A percentile compares a stretch with the other conserved stretches of the same genome.
These are phyloP conservation scores for Plasmodium gonderi DNA, from an alignment of 169 alveolate genomes.

Conservation along the genomic window DNA sequence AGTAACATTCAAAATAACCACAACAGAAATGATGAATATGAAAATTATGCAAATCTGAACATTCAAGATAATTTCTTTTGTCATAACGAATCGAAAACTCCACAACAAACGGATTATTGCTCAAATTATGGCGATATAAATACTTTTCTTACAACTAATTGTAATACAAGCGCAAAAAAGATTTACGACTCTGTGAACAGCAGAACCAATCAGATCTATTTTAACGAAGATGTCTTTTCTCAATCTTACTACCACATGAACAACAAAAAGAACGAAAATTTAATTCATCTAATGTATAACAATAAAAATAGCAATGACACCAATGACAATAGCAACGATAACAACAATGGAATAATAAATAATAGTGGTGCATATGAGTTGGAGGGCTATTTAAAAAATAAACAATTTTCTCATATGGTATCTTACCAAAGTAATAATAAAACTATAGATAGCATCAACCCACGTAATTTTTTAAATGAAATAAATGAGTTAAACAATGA, in stretches of 20 bases:
- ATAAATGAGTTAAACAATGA: neutral
- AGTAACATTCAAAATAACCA: neutral
- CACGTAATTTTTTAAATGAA: neutral
- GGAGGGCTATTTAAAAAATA: neutral
- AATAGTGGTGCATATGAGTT: neutral
- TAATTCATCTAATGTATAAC: neutral
- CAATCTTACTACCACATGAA: slow-evolving; percentile 5
- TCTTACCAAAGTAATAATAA: neutral
- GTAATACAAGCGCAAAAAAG: slow-evolving; percentile 7
- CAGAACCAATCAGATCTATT: neutral
- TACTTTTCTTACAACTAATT: neutral
- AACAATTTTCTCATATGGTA: neutral
- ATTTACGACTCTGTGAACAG: slow-evolving; percentile 6
- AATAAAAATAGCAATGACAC: neutral
- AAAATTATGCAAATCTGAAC: neutral
- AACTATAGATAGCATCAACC: neutral
- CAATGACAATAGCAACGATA: no score
- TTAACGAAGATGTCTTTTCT: neutral
- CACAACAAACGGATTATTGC: neutral
- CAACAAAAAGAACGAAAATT: neutral
- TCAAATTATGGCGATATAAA: neutral
- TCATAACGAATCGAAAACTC: slow-evolving; percentile 14
- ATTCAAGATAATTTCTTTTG: slow-evolving; percentile 18
- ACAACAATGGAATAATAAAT: neutral
- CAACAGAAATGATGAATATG: neutral